Conservation (phyloP, 345 rosid species). For the Hibiscus tridactylites region DNA sequence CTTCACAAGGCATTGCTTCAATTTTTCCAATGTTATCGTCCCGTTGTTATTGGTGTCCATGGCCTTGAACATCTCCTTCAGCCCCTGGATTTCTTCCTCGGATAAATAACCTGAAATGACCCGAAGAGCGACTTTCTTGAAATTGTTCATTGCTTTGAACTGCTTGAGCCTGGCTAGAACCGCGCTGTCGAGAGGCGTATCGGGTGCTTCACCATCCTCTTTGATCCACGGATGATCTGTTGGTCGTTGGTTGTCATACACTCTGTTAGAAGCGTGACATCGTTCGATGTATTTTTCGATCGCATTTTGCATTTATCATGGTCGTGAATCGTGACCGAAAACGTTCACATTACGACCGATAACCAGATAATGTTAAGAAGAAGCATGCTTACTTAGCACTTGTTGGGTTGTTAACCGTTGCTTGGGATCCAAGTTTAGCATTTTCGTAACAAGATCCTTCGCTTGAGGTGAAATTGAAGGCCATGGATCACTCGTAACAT, state of each 20-base stretch:
- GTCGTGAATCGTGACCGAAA: not conserved
- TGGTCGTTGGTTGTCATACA: not conserved
- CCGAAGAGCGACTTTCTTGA: conserved; percentile 71
- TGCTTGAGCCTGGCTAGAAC: conserved; percentile 65
- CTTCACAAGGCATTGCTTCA: conserved; percentile 78
- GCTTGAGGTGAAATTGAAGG: conserved; percentile 82
- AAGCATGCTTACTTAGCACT: conserved; percentile 53
- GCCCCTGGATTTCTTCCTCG: conserved; percentile 92
- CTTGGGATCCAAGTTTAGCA: conserved; percentile 82
- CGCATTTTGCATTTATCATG: not conserved
- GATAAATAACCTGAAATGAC: conserved; percentile 94
- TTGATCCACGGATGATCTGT: conserved; percentile 69
- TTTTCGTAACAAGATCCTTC: conserved; percentile 81
- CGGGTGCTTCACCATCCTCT: conserved; percentile 83
- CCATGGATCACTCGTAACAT: conserved; percentile 90
- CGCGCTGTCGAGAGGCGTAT: conserved; percentile 68
- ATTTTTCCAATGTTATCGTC: conserved; percentile 89
- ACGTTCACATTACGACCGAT: not conserved
- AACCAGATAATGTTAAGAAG: not conserved
- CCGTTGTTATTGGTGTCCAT: conserved; percentile 85
- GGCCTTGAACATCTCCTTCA: conserved; percentile 86
- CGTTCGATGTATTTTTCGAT: not conserved
- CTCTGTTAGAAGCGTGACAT: not conserved
- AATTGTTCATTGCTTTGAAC: conserved; percentile 68
- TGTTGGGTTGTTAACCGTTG: conserved; percentile 78